Evolutionary conservation across 371 early-diverging fungal genomes (phyloP).

Genomic region (Rhizopus stolonifer): DNA sequence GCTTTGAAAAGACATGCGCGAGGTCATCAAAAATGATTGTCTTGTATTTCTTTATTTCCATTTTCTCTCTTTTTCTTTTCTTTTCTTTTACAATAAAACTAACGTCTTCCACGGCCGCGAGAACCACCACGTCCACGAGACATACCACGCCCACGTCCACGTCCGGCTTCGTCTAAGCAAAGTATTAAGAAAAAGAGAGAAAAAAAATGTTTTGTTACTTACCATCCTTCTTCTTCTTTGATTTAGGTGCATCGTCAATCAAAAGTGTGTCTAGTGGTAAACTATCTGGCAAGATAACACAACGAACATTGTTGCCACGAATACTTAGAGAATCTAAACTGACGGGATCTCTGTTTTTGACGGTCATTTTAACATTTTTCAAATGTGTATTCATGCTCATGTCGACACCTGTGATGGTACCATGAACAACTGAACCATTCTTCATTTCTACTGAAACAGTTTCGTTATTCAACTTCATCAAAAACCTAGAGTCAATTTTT

Average conservation of each 20-base stretch:
- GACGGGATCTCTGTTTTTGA: constrained; percentile 86
- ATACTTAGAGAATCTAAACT: constrained; percentile 88
- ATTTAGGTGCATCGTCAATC: constrained; percentile 92
- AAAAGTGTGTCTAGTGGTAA: constrained; percentile 92
- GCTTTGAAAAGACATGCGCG: too few relatives aligned
- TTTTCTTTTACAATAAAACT: constrained; percentile 11
- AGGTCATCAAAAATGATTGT: too few relatives aligned
- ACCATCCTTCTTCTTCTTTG: constrained; percentile 79
- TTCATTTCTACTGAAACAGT: constrained; percentile 94
- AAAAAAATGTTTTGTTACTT: background rate
- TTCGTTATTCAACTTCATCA: constrained; percentile 92
- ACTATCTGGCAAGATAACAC: constrained; percentile 91
- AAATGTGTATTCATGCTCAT: constrained; percentile 99
- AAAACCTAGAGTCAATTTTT: too few relatives aligned
- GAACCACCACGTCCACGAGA: constrained; percentile 59
- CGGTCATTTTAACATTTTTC: constrained; percentile 97
- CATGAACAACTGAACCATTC: constrained; percentile 91
- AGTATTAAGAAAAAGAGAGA: constrained; percentile 2
- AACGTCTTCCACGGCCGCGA: constrained; percentile 35
- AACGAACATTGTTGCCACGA: constrained; percentile 92
- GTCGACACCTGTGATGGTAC: constrained; percentile 95
- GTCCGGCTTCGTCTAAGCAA: constrained; percentile 28
- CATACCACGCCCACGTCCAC: constrained; percentile 55
- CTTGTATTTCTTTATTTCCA: background rate
- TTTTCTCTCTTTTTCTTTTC: background rate